Evolutionary conservation across 805 yeast species (phyloP).

Genomic region (Lipomyces lipofer): DNA sequence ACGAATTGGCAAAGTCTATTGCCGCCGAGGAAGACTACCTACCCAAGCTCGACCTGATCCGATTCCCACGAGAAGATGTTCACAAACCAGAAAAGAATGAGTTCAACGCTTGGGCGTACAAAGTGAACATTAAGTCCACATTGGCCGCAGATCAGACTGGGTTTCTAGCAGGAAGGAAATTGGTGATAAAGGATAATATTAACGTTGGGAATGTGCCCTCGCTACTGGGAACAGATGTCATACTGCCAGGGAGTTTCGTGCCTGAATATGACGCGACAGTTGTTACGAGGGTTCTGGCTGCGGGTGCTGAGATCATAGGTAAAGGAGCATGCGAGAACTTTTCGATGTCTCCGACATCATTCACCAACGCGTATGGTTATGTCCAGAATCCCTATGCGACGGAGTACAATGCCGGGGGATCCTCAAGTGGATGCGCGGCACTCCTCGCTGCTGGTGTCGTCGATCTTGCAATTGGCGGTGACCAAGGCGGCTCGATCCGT

Average conservation of each 20-base stretch:
- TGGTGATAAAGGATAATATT: slow-evolving; percentile 43
- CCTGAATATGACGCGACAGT: slow-evolving; percentile 44
- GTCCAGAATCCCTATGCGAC: slow-evolving; percentile 47
- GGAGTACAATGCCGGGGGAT: slow-evolving; percentile 50
- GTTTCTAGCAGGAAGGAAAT: slow-evolving; percentile 36
- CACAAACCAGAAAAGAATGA: slow-evolving; percentile 39
- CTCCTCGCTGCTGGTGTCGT: slow-evolving; percentile 51
- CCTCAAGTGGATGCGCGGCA: slow-evolving; percentile 58
- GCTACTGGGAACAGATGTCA: slow-evolving; percentile 42
- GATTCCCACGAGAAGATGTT: slow-evolving; percentile 41
- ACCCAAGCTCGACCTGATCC: slow-evolving; percentile 38
- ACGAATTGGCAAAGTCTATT: slow-evolving; percentile 20
- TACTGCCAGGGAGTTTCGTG: slow-evolving; percentile 36
- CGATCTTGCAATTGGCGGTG: slow-evolving; percentile 51
- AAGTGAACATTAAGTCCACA: slow-evolving; percentile 37
- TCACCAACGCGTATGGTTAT: slow-evolving; percentile 46
- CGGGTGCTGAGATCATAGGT: slow-evolving; percentile 43
- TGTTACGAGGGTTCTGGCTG: slow-evolving; percentile 41
- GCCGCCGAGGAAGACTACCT: slow-evolving; percentile 35
- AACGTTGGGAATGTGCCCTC: slow-evolving; percentile 43
- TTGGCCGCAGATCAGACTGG: slow-evolving; percentile 31
- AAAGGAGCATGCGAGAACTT: slow-evolving; percentile 44
- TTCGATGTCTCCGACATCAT: slow-evolving; percentile 41
- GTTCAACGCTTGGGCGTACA: slow-evolving; percentile 41
- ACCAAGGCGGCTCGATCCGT: slow-evolving; percentile 55